Evolutionary conservation across 768 basidiomycete species (phyloP).

Genomic region (Sistotremastrum suecicum): DNA sequence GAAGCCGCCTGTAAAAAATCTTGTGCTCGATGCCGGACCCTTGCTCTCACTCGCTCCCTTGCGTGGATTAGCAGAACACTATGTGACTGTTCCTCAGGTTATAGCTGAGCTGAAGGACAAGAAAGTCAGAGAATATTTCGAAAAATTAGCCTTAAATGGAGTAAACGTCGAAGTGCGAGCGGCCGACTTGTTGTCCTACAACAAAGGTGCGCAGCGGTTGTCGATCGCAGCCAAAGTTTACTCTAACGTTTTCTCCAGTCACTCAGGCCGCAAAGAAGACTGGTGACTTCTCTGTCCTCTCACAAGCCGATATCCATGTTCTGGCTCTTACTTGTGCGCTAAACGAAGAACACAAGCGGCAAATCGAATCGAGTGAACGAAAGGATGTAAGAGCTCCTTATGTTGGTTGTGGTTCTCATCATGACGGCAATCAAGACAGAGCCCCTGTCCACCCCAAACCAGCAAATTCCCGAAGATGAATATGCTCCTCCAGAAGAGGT

Average conservation of each 20-base stretch:
- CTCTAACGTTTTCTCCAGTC: conserved; percentile 31
- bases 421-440: too few relatives aligned
- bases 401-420: too few relatives aligned
- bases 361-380: conserved; percentile 7
- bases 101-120: conserved; percentile 81
- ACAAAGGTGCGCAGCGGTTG: conserved; percentile 38
- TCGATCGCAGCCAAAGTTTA: neutral
- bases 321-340: conserved; percentile 78
- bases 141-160: conserved; percentile 61
- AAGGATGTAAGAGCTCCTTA: too few relatives aligned
- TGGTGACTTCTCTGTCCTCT: conserved; percentile 88
- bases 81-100: conserved; percentile 82
- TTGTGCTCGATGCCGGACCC: conserved; percentile 91
- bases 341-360: conserved; percentile 37
- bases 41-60: conserved; percentile 80
- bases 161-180: conserved; percentile 57
- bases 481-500: neutral
- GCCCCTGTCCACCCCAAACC: neutral
- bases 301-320: conserved; percentile 80
- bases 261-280: conserved; percentile 89
- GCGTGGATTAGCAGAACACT: conserved; percentile 75
- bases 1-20: conserved; percentile 47
- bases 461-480: neutral
- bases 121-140: conserved; percentile 76
- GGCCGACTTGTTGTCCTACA: conserved; percentile 55